A percentile compares a stretch with the other conserved stretches of the same genome.
Conservation (phyloP, 805 yeast genomes). For the Grigorovia transvaalensis region DNA sequence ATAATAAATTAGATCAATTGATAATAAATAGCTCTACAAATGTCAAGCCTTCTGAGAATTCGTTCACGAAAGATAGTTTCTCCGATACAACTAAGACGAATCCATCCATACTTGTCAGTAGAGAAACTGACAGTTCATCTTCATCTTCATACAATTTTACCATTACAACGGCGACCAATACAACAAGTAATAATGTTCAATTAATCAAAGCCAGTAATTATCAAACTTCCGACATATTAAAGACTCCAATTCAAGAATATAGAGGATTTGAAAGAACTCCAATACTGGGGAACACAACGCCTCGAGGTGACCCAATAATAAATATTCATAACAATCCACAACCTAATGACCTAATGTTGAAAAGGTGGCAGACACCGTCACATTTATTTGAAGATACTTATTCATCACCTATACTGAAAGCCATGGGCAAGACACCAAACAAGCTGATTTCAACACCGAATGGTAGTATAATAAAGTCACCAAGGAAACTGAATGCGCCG, state of each 20-base stretch:
- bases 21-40: not conserved
- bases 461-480: conserved; percentile 12
- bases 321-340: not conserved
- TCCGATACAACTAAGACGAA: not conserved
- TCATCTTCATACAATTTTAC: too few relatives aligned
- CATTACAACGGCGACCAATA: not conserved
- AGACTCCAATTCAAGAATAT: conserved; percentile 12
- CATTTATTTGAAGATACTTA: conserved; percentile 26
- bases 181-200: conserved; percentile 1
- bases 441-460: conserved; percentile 13
- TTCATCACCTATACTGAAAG: conserved; percentile 25
- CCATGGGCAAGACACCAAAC: conserved; percentile 12
- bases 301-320: conserved; percentile 11
- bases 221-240: conserved; percentile 3
- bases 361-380: conserved; percentile 28
- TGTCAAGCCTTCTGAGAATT: too few relatives aligned
- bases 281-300: conserved; percentile 14
- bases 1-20: conserved; percentile 1
- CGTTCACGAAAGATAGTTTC: too few relatives aligned
- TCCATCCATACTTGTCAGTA: not conserved
- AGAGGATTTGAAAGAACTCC: conserved; percentile 17
- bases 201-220: not conserved
- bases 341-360: conserved; percentile 9
- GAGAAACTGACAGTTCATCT: not conserved
- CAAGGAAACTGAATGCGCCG: conserved; percentile 9